Base-by-base conservation (phyloP, 768 basidiomycete genomes). In the Kwoniella sp. region DNA sequence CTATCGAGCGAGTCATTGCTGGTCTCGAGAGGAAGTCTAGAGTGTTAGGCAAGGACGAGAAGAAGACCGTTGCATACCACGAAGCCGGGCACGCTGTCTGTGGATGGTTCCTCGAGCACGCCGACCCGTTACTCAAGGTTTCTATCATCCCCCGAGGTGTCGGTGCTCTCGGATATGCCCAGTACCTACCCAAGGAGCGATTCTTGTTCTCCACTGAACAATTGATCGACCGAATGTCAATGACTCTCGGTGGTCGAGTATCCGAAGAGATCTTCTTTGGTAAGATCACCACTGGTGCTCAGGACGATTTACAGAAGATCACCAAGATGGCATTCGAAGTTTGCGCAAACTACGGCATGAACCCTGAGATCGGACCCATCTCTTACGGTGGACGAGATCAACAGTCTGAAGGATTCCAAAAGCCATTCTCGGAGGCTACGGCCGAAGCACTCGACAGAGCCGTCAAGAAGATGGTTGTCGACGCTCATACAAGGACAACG, bases 211-310 rank as follows among this genome's bases (percentile, higher is more conserved):
- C 94, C 7, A 93, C 91, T 0, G 92, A 93, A 50, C 94, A 98
- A 80, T 89, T 99, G 85, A 77, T 85, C 27, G 95, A 99, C 79
- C 86, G 92, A 58, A 98, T 99, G 83, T 94, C 92, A 80, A 97
- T 98, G 92, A 98, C 96, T 0, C 85, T 99, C 24, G 96, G 96
- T 61, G 96, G 96, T 12, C 90, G 96, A 56, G 95, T 98, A 8
- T 90, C 94, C 0, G 96, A 99, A 81, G 96, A 99, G 80, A 94
- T 99, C 63, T 96, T 98, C 83, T 99, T 99, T 77, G 91, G 91
- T 21, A 64, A 77, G 5, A 94, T 99, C 79, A 99, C 96, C 1
- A 94, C 95, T 2, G 96, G 96, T 65, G 96, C 96, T 2, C 93
- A 97, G 81, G 96, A 99, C 73, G 96, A 99, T 77, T 83, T 99